phyloP scores from a whole-genome alignment of 345 rosid species.

The Aethionema arabicum region DNA sequence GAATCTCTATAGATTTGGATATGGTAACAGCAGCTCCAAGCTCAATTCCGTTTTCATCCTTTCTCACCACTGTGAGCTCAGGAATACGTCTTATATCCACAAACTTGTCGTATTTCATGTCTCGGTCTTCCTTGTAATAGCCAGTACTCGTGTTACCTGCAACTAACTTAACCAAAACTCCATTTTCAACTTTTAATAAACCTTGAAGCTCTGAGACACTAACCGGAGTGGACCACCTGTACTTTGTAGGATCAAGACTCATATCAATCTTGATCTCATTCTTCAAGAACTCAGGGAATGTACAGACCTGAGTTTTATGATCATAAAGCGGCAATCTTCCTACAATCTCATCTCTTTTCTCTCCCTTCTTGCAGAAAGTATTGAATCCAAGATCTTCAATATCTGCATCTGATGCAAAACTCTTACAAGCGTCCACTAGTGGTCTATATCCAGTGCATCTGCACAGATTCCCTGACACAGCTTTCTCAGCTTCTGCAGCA shows the following conservation, averaged over 20 bases:
- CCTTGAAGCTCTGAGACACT: slow-evolving; percentile 53
- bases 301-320: slow-evolving; percentile 31
- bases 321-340: slow-evolving; percentile 53
- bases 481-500: slow-evolving; percentile 73
- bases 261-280: slow-evolving; percentile 37
- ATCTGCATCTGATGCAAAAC: slow-evolving; percentile 77
- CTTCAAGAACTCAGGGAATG: slow-evolving; percentile 71
- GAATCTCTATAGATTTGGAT: slow-evolving; percentile 62
- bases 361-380: slow-evolving; percentile 69
- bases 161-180: slow-evolving; percentile 49
- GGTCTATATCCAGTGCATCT: slow-evolving; percentile 97
- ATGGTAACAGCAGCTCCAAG: slow-evolving; percentile 81
- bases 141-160: slow-evolving; percentile 79
- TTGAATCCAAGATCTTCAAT: slow-evolving; percentile 88
- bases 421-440: slow-evolving; percentile 81
- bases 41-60: slow-evolving; percentile 54
- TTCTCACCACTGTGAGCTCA: slow-evolving; percentile 52
- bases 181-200: slow-evolving; percentile 40
- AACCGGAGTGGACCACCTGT: slow-evolving; percentile 55
- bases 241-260: slow-evolving; percentile 43
- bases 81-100: slow-evolving; percentile 62
- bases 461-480: slow-evolving; percentile 78
- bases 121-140: slow-evolving; percentile 65
- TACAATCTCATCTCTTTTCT: slow-evolving; percentile 34
- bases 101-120: slow-evolving; percentile 43